phyloP scores from a whole-genome alignment of 2,329 filamentous ascomycete species.

The Coccinonectria pachysandricola region DNA sequence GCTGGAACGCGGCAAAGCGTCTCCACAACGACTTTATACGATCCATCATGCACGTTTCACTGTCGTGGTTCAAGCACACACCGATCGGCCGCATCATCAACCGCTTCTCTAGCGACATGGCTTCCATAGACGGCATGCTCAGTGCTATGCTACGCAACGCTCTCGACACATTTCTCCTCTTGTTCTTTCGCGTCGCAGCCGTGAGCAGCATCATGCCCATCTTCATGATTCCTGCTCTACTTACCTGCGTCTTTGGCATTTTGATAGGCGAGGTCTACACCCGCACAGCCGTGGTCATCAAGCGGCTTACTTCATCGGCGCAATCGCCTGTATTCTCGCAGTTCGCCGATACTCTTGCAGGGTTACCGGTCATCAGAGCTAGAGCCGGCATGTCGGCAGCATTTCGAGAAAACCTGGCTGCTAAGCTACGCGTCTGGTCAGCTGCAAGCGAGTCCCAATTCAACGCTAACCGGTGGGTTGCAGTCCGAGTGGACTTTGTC shows the following conservation, averaged over 20 bases:
- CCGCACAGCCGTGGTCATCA: constrained; percentile 36
- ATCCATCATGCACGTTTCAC: constrained; percentile 41
- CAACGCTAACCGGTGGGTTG: constrained; percentile 49
- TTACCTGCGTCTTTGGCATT: constrained; percentile 36
- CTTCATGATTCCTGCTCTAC: constrained; percentile 36
- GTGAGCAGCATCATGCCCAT: constrained; percentile 42
- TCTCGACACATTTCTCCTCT: constrained; percentile 31
- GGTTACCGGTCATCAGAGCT: constrained; percentile 41
- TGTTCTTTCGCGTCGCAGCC: constrained; percentile 36
- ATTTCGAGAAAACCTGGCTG: constrained; percentile 39
- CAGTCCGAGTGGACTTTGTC: constrained; percentile 42
- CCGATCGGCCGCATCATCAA: constrained; percentile 44
- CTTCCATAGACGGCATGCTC: constrained; percentile 41
- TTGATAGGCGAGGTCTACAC: constrained; percentile 41
- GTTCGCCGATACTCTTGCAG: constrained; percentile 42
- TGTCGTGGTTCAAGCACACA: constrained; percentile 47
- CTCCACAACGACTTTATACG: constrained; percentile 43
- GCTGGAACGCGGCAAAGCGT: constrained; percentile 43
- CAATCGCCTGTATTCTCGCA: constrained; percentile 47
- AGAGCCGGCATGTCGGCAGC: constrained; percentile 35
- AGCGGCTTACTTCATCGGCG: constrained; percentile 34
- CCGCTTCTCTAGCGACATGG: constrained; percentile 46
- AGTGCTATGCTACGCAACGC: constrained; percentile 33
- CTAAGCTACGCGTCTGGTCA: constrained; percentile 37
- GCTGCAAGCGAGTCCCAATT: constrained; percentile 38